Conservation (phyloP, 805 yeast species). For the Candida fluviatilis region DNA sequence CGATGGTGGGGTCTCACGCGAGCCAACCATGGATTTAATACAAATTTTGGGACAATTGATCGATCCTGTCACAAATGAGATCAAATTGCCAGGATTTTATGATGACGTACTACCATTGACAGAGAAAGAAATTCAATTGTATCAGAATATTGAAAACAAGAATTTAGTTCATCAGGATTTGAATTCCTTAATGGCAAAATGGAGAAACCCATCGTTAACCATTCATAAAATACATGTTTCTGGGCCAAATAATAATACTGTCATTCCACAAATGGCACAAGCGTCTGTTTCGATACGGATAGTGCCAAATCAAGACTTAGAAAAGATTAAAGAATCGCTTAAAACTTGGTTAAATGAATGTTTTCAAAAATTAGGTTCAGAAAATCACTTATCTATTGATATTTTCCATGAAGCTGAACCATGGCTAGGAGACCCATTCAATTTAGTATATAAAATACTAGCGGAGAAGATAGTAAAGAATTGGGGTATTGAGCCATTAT, state of each 20-base stretch:
- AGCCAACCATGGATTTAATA: constrained; percentile 84
- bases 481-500: constrained; percentile 80
- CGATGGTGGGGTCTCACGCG: constrained; percentile 87
- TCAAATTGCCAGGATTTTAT: constrained; percentile 69
- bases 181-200: constrained; percentile 62
- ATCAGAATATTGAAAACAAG: constrained; percentile 50
- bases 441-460: constrained; percentile 67
- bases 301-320: constrained; percentile 82
- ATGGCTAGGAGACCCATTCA: constrained; percentile 87
- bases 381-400: constrained; percentile 56
- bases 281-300: constrained; percentile 79
- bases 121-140: constrained; percentile 54
- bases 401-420: constrained; percentile 89
- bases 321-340: constrained; percentile 50
- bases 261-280: constrained; percentile 77
- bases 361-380: constrained; percentile 51
- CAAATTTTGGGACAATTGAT: constrained; percentile 65
- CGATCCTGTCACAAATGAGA: constrained; percentile 32
- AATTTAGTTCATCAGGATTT: constrained; percentile 34
- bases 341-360: constrained; percentile 38
- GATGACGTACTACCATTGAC: constrained; percentile 59
- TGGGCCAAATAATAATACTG: constrained; percentile 87
- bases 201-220: constrained; percentile 89
- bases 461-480: constrained; percentile 56
- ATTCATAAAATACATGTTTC: constrained; percentile 80